Percentiles rank a stretch among this genome's conserved stretches.
phyloP scores from a whole-genome alignment of 163 green algal species.

The Chlamydomonas reinhardtii region DNA sequence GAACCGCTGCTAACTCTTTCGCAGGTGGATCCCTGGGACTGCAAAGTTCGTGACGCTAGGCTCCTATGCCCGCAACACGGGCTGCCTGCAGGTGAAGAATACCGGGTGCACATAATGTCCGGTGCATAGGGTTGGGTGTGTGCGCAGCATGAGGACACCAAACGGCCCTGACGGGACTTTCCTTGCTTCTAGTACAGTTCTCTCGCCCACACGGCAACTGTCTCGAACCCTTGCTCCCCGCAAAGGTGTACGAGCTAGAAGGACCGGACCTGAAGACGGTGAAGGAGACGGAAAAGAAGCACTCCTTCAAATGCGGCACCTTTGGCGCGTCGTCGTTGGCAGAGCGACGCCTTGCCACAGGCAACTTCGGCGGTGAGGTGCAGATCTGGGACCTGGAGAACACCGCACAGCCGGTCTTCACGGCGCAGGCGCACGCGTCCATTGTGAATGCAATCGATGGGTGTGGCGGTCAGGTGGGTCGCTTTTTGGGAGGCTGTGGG shows the following conservation, averaged over 20 bases:
- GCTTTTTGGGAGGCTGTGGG: too few species aligned
- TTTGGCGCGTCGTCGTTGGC: conserved; percentile 80
- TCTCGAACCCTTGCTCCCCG: too few species aligned
- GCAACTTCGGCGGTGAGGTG: conserved; percentile 82
- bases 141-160: too few species aligned
- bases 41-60: conserved; percentile 86
- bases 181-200: too few species aligned
- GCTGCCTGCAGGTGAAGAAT: conserved; percentile 75
- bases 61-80: conserved; percentile 76
- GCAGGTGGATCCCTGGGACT: conserved; percentile 89
- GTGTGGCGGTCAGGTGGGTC: conserved; percentile 77
- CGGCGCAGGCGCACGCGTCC: conserved; percentile 79
- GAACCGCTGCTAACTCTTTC: background rate
- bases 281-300: conserved; percentile 71
- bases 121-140: too few species aligned
- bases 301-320: conserved; percentile 84
- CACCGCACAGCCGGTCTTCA: conserved; percentile 63
- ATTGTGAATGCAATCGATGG: conserved; percentile 90
- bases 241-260: conserved; percentile 85
- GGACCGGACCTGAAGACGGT: conserved; percentile 73
- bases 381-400: conserved; percentile 68
- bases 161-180: too few species aligned
- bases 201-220: too few species aligned
- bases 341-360: conserved; percentile 80
- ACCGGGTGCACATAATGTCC: too few species aligned